phyloP scores from a whole-genome alignment of 148 eudicot species.

The Camellia granthamiana region DNA sequence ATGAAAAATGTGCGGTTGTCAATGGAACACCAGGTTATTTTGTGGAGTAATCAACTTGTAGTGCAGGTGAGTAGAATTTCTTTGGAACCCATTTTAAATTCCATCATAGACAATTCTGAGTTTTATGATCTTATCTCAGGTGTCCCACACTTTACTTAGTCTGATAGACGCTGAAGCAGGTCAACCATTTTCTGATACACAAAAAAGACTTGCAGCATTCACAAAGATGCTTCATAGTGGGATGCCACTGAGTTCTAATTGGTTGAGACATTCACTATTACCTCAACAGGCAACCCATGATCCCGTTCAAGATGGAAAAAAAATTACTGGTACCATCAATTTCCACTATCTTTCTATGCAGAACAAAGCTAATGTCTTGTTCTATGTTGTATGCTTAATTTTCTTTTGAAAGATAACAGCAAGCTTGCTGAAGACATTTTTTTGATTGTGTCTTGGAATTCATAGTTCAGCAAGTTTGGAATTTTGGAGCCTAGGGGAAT shows the following conservation, averaged over 20 bases:
- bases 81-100: background rate
- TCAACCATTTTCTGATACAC: conserved; percentile 57
- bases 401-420: background rate
- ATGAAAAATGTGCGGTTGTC: conserved; percentile 96
- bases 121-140: conserved; percentile 37
- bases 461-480: background rate
- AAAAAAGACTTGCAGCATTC: conserved; percentile 65
- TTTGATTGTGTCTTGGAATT: background rate
- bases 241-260: conserved; percentile 55
- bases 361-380: background rate
- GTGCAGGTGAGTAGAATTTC: conserved; percentile 60
- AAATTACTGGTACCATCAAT: conserved; percentile 43
- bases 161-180: conserved; percentile 68
- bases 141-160: conserved; percentile 90
- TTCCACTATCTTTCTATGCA: conserved; percentile 11
- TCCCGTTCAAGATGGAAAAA: conserved; percentile 31
- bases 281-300: conserved; percentile 27
- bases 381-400: background rate
- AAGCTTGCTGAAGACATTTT: background rate
- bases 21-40: conserved; percentile 94
- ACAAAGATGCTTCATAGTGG: conserved; percentile 85
- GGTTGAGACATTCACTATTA: conserved; percentile 35
- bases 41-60: conserved; percentile 95
- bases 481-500: conserved; percentile 7
- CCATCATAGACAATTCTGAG: conserved; percentile 19